A percentile compares a stretch with the other conserved stretches of the same genome.
phyloP scores from a whole-genome alignment of 345 rosid species.

The Acer campestre region DNA sequence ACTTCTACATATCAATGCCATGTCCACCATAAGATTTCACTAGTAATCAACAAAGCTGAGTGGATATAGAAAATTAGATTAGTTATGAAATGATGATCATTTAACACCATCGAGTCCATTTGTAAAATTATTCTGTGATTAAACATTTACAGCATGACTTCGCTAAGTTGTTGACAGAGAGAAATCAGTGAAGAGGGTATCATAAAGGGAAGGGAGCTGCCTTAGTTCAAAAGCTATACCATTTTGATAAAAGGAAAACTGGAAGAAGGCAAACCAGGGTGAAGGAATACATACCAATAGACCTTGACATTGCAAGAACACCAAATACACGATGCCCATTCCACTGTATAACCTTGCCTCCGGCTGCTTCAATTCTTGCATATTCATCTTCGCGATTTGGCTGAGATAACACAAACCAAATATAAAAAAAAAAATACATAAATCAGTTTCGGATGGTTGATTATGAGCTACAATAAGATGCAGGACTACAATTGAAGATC shows the following conservation, averaged over 20 bases:
- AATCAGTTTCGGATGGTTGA: background rate
- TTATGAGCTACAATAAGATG: background rate
- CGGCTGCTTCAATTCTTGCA: constrained; percentile 94
- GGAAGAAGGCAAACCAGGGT: background rate
- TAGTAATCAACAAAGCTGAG: background rate
- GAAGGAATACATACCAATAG: constrained; percentile 63
- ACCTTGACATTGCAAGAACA: constrained; percentile 97
- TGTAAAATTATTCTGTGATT: background rate
- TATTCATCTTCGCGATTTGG: constrained; percentile 96
- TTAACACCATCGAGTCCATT: background rate
- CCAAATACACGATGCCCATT: constrained; percentile 97
- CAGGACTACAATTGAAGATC: constrained; percentile 5
- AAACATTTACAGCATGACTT: constrained; percentile 1
- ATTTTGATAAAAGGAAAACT: background rate
- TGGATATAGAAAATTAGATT: background rate
- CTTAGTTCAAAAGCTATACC: background rate
- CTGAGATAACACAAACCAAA: constrained; percentile 42
- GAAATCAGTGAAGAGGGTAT: background rate
- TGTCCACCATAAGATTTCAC: background rate
- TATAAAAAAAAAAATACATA: background rate
- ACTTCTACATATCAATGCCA: background rate
- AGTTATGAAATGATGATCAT: background rate
- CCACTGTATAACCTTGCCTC: constrained; percentile 98
- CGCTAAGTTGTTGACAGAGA: background rate
- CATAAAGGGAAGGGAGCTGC: background rate